phyloP scores from a whole-genome alignment of 2,329 filamentous ascomycete genomes.

The Hymenoscyphus scutula region DNA sequence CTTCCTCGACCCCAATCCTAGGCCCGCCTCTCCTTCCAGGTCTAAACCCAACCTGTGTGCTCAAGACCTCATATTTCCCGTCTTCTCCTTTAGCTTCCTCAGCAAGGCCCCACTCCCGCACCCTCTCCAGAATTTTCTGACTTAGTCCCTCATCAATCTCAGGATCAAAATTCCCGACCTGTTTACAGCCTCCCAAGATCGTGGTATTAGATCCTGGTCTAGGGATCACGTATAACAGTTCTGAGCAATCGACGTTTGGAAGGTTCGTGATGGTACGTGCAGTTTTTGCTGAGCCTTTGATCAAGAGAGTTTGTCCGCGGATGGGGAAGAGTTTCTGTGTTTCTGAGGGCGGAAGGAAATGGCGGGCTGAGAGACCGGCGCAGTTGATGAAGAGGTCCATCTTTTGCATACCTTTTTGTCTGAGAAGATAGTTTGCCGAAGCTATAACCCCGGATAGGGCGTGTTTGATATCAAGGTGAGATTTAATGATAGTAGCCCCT shows the following conservation, averaged over 20 bases:
- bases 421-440: conserved; percentile 11
- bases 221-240: conserved; percentile 42
- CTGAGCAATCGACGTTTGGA: conserved; percentile 18
- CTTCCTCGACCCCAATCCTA: conserved; percentile 42
- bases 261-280: conserved; percentile 34
- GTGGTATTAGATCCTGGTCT: conserved; percentile 41
- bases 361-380: conserved; percentile 41
- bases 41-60: conserved; percentile 43
- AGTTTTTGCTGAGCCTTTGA: conserved; percentile 40
- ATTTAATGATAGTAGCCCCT: conserved; percentile 14
- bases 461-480: background rate
- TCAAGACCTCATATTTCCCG: conserved; percentile 43
- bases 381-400: conserved; percentile 41
- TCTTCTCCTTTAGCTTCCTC: conserved; percentile 36
- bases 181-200: conserved; percentile 46
- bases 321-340: conserved; percentile 40
- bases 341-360: conserved; percentile 37
- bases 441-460: conserved; percentile 19
- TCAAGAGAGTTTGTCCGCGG: conserved; percentile 46
- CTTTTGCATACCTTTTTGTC: conserved; percentile 3
- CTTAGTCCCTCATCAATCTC: conserved; percentile 36
- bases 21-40: conserved; percentile 44
- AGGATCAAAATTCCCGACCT: conserved; percentile 38
- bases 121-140: conserved; percentile 38
- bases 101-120: conserved; percentile 23